A percentile compares a stretch with the other conserved stretches of the same genome.
These are phyloP conservation scores for Populus hybrid DNA, from an alignment of 441 rosid genomes.

Conservation along the genomic window DNA sequence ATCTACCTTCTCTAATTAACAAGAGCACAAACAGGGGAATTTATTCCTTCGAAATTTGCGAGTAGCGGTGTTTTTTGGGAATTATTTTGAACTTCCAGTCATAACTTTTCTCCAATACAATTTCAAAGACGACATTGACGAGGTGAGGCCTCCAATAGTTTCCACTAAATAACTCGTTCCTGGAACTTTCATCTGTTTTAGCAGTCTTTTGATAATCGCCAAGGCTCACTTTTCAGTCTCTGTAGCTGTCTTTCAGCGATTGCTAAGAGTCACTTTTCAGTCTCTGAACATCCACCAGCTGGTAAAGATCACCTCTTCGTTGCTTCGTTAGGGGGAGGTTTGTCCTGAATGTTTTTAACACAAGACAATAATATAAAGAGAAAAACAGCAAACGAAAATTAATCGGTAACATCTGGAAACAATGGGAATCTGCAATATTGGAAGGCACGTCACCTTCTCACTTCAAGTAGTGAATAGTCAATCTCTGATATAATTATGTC, in stretches of 20 bases:
- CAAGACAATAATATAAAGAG: neutral
- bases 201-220: neutral
- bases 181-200: neutral
- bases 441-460: slow-evolving; percentile 52
- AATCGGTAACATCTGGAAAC: neutral
- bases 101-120: neutral
- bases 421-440: neutral
- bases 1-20: neutral
- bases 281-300: slow-evolving; percentile 80
- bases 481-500: slow-evolving; percentile 75
- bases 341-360: slow-evolving; percentile 39
- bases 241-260: neutral
- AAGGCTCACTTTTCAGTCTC: too few species aligned
- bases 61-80: neutral
- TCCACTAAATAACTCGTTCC: neutral
- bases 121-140: neutral
- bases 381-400: neutral
- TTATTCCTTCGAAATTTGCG: neutral
- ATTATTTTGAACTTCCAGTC: neutral
- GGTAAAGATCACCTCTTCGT: slow-evolving; percentile 87
- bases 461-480: slow-evolving; percentile 71
- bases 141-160: neutral
- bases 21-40: neutral
- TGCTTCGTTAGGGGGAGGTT: slow-evolving; percentile 73
- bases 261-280: slow-evolving; percentile 24